Percentiles rank a stretch among this genome's conserved stretches.
phyloP scores from a whole-genome alignment of 2,329 filamentous ascomycete genomes.

The Pestalotiopsis sp. region DNA sequence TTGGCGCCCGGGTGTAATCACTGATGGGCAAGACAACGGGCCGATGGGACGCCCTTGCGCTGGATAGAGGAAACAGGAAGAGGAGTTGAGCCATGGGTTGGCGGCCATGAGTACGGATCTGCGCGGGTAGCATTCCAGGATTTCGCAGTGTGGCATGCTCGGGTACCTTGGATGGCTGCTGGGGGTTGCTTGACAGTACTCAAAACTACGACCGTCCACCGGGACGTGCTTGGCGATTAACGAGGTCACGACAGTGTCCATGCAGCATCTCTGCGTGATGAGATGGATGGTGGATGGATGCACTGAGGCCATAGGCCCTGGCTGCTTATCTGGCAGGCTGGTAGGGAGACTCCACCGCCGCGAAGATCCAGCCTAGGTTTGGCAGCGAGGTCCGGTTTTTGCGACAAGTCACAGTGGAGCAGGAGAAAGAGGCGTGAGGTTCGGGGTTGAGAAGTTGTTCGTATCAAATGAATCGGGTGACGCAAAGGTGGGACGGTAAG shows the following conservation, averaged over 20 bases:
- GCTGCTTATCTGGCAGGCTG: constrained; percentile 8
- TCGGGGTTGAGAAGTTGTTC: not conserved
- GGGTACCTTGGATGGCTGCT: too few relatives aligned
- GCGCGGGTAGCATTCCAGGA: not conserved
- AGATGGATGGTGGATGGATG: not conserved
- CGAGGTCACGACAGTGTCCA: not conserved
- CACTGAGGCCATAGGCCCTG: not conserved
- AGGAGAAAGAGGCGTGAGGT: not conserved
- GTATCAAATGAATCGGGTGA: constrained; percentile 1
- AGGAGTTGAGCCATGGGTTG: not conserved
- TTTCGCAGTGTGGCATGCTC: not conserved
- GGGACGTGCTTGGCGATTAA: not conserved
- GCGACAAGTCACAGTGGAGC: constrained; percentile 8
- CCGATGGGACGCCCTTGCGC: constrained; percentile 7
- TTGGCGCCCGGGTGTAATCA: not conserved
- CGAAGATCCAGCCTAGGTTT: constrained; percentile 7
- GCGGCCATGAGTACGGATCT: not conserved
- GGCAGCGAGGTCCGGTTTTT: not conserved
- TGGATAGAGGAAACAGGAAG: not conserved
- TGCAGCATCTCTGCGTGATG: not conserved
- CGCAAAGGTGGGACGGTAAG: constrained; percentile 9
- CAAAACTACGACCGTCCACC: not conserved
- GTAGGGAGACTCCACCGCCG: not conserved
- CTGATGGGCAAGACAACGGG: constrained; percentile 1
- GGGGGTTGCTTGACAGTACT: not conserved